Evolutionary conservation across 805 yeast species (phyloP).

Genomic region (Candida cerambycidarum): DNA sequence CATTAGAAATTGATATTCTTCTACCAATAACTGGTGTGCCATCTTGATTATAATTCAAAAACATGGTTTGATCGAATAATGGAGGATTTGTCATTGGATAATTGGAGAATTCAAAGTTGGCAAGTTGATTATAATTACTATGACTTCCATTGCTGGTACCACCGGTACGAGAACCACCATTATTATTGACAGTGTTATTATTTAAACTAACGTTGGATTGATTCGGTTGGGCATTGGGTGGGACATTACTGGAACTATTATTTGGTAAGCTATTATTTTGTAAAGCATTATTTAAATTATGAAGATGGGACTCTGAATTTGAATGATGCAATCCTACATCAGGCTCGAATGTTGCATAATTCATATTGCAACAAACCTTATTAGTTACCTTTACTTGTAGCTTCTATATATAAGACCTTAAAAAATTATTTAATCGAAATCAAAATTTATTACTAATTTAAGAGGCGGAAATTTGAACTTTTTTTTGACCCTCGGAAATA

Average conservation of each 20-base stretch:
- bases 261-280: not conserved
- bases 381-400: not conserved
- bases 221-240: not conserved
- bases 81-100: conserved; percentile 51
- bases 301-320: conserved; percentile 1
- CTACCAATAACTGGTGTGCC: conserved; percentile 48
- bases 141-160: not conserved
- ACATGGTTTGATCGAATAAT: conserved; percentile 43
- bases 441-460: too few species aligned
- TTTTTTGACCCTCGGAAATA: too few species aligned
- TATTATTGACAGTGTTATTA: not conserved
- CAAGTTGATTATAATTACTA: not conserved
- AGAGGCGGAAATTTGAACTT: too few species aligned
- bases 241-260: not conserved
- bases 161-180: conserved; percentile 1
- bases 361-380: not conserved
- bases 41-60: conserved; percentile 30
- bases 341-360: not conserved
- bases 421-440: too few species aligned
- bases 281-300: not conserved
- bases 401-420: not conserved
- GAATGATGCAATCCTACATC: conserved; percentile 2
- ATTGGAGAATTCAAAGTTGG: conserved; percentile 8
- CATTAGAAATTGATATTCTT: conserved; percentile 79
- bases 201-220: not conserved